Percentiles rank a stretch among this genome's conserved stretches.
Evolutionary conservation across 495 filamentous ascomycete species (phyloP).

Genomic region (Trichocladium uniseriatum): DNA sequence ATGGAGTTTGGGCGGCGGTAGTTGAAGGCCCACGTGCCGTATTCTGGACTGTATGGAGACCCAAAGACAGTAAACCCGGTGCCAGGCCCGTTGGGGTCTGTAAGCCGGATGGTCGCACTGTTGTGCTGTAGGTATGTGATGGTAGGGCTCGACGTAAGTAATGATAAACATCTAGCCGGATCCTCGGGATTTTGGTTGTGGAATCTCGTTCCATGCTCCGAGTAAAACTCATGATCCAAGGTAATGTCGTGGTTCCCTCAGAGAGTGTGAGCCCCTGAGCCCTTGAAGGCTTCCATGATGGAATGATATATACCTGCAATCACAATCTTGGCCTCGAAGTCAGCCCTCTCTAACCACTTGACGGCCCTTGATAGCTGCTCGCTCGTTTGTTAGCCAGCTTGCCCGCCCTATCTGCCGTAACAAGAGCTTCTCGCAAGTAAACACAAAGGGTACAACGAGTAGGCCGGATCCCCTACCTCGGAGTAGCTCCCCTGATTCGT

Average conservation of each 20-base stretch:
- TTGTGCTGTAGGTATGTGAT: constrained; percentile 61
- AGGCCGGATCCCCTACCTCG: constrained; percentile 17
- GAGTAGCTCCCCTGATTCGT: constrained; percentile 64
- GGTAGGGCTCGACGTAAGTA: constrained; percentile 45
- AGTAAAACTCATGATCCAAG: constrained; percentile 55
- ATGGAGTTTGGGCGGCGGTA: constrained; percentile 32
- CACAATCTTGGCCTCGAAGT: constrained; percentile 74
- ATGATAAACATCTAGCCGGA: constrained; percentile 43
- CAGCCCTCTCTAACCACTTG: constrained; percentile 68
- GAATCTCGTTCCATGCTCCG: constrained; percentile 45
- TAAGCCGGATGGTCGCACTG: constrained; percentile 48
- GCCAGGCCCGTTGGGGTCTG: constrained; percentile 46
- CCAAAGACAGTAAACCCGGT: constrained; percentile 68
- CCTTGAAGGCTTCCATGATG: neutral
- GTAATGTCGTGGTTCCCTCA: constrained; percentile 78
- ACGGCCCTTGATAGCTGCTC: constrained; percentile 40
- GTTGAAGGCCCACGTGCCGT: constrained; percentile 63
- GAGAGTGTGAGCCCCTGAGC: neutral
- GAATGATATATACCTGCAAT: constrained; percentile 58
- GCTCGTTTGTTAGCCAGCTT: neutral
- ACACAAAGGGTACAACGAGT: neutral
- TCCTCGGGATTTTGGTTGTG: constrained; percentile 53
- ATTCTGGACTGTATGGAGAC: constrained; percentile 58
- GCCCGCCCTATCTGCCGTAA: neutral
- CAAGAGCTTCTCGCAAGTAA: neutral